phyloP scores from a whole-genome alignment of 306 rosid genomes.

The Lagenaria siceraria region DNA sequence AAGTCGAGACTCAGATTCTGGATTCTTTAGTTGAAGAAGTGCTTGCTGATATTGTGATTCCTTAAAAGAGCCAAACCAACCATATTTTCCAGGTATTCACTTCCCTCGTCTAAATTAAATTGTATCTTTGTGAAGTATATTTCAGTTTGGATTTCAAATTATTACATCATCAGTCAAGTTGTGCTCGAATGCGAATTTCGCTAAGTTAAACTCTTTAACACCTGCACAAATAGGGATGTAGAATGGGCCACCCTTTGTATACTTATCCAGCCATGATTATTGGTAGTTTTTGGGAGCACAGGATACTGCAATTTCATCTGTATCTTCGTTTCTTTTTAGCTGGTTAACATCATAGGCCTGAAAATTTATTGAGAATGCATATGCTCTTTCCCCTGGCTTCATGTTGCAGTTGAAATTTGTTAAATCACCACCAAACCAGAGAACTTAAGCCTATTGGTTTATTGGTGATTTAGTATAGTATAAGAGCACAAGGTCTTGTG shows the following conservation, averaged over 20 bases:
- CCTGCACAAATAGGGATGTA: background rate
- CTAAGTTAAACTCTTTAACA: background rate
- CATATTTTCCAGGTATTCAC: background rate
- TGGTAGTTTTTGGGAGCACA: background rate
- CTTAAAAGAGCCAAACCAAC: background rate
- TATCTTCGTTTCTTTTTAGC: background rate
- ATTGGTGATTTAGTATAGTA: too few relatives aligned
- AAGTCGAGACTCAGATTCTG: slow-evolving; percentile 50
- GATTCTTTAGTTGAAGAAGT: slow-evolving; percentile 60
- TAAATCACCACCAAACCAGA: background rate
- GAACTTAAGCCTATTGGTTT: background rate
- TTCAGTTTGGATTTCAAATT: background rate
- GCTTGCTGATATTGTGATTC: slow-evolving; percentile 28
- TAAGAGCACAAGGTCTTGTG: background rate
- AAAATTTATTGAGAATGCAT: background rate
- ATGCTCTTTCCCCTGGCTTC: background rate
- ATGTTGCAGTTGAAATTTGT: background rate
- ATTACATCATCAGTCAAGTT: background rate
- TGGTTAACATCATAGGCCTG: background rate
- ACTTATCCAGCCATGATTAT: background rate
- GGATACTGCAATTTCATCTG: background rate
- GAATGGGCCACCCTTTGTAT: background rate
- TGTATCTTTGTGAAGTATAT: background rate
- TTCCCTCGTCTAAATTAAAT: background rate
- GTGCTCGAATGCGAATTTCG: background rate